A percentile compares a stretch with the other conserved stretches of the same genome.
Conservation (phyloP, 306 rosid genomes). For the Citrullus amarus region DNA sequence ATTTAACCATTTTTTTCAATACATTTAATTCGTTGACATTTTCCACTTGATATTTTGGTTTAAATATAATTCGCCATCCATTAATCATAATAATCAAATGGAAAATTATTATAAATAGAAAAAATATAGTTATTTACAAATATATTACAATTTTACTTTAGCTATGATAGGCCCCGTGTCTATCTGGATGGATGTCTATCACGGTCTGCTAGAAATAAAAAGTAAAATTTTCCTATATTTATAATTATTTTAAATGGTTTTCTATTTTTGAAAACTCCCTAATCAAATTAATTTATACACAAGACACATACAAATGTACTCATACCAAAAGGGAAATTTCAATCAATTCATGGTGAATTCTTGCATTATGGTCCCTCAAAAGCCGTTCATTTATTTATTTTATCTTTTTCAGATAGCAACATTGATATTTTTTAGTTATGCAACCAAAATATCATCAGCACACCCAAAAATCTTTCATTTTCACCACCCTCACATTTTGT, state of each 20-base stretch:
- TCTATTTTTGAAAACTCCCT: no score
- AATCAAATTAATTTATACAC: no score
- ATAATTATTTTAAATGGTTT: no score
- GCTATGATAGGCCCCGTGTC: no score
- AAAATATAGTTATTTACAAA: no score
- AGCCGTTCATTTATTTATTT: neutral
- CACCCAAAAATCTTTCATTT: neutral
- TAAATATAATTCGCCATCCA: neutral
- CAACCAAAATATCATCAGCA: conserved; percentile 11
- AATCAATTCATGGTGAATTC: neutral
- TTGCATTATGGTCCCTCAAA: neutral
- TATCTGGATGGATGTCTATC: no score
- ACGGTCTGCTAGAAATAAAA: no score
- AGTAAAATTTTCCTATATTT: no score
- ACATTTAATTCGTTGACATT: neutral
- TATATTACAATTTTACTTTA: no score
- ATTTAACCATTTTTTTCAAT: no score
- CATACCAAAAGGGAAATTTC: neutral
- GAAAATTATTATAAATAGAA: no score
- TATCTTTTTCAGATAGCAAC: conserved; percentile 8
- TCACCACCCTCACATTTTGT: neutral
- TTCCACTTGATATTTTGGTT: neutral
- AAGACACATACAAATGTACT: neutral
- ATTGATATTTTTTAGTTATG: conserved; percentile 23
- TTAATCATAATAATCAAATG: neutral